Conservation (phyloP, 192 early-diverging fungal species). For the Backusella tuberculispora region DNA sequence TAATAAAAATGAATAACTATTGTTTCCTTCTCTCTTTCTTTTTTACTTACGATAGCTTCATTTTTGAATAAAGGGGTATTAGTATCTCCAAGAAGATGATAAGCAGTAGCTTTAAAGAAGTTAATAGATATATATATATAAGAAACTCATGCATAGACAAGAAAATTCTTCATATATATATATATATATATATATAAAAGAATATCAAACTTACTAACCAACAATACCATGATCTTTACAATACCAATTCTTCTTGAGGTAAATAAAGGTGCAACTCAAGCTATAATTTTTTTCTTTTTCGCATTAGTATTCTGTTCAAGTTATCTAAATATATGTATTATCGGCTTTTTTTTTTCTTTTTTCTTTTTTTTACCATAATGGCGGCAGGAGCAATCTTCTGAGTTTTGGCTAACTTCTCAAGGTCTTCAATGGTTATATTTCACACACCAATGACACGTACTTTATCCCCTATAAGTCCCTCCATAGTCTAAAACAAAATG, state of each 20-base stretch:
- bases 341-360: no score
- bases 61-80: slow-evolving; percentile 30
- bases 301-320: no score
- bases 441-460: slow-evolving; percentile 66
- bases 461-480: slow-evolving; percentile 43
- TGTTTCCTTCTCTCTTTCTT: slow-evolving; percentile 8
- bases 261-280: slow-evolving; percentile 68
- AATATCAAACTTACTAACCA: slow-evolving; percentile 51
- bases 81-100: slow-evolving; percentile 73
- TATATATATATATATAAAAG: no score
- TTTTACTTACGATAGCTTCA: slow-evolving; percentile 23
- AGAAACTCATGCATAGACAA: no score
- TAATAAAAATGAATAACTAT: background rate
- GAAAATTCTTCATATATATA: background rate
- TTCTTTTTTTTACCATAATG: slow-evolving; percentile 58
- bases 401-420: slow-evolving; percentile 30
- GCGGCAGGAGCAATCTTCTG: slow-evolving; percentile 44
- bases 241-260: slow-evolving; percentile 56
- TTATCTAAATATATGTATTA: no score
- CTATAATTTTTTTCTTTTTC: slow-evolving; percentile 37
- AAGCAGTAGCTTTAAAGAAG: slow-evolving; percentile 80
- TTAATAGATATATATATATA: background rate
- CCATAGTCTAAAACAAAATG: slow-evolving; percentile 31
- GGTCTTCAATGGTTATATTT: slow-evolving; percentile 48
- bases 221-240: slow-evolving; percentile 59